Conservation (phyloP, 2,329 filamentous ascomycete genomes). For the Rutstroemia sp. region DNA sequence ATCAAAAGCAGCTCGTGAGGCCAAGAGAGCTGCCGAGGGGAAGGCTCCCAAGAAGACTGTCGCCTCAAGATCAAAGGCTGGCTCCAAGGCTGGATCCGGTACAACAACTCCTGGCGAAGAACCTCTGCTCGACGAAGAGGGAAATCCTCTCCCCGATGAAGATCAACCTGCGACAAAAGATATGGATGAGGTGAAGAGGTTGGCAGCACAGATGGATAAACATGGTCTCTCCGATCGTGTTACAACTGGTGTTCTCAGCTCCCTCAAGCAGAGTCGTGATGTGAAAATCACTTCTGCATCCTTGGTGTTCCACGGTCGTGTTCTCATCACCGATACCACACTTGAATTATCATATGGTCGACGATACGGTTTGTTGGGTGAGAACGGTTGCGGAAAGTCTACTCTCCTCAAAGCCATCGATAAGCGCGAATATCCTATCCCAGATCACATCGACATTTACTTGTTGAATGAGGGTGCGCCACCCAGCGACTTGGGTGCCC, state of each 20-base stretch:
- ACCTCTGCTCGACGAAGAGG: constrained; percentile 54
- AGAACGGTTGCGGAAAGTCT: constrained; percentile 99
- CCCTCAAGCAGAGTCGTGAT: constrained; percentile 77
- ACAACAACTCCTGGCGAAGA: constrained; percentile 67
- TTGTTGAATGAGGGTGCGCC: constrained; percentile 95
- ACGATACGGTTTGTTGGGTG: constrained; percentile 84
- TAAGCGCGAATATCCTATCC: constrained; percentile 89
- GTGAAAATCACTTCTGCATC: constrained; percentile 94
- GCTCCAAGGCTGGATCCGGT: constrained; percentile 57
- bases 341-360: constrained; percentile 90
- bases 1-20: constrained; percentile 65
- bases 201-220: constrained; percentile 91
- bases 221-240: constrained; percentile 94
- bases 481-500: constrained; percentile 76
- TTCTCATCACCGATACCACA: constrained; percentile 88
- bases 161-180: constrained; percentile 68
- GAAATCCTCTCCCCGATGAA: constrained; percentile 41
- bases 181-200: constrained; percentile 74
- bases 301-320: constrained; percentile 94
- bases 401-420: constrained; percentile 95
- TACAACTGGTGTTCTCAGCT: constrained; percentile 92
- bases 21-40: constrained; percentile 65
- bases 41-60: constrained; percentile 72
- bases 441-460: constrained; percentile 96
- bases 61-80: constrained; percentile 56